Evolutionary conservation across 257 asterid species (phyloP).

Genomic region (Fraxinus quadrangulata): DNA sequence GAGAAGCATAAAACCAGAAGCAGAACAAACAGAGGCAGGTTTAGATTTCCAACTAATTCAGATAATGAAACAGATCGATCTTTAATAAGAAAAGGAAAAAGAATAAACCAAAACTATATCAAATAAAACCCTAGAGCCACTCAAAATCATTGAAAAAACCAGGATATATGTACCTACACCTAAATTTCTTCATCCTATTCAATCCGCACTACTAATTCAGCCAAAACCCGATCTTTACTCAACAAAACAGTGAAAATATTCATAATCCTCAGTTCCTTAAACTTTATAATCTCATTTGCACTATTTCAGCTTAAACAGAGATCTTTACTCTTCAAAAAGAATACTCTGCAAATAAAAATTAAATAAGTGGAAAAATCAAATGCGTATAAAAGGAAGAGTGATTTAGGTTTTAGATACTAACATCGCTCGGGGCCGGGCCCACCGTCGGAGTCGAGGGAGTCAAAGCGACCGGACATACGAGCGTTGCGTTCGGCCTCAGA

Average conservation of each 20-base stretch:
- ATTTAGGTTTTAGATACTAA: constrained; percentile 37
- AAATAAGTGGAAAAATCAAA: neutral
- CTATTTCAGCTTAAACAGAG: neutral
- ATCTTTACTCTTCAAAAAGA: neutral
- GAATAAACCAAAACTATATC: neutral
- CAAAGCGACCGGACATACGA: constrained; percentile 86
- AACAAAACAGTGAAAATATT: neutral
- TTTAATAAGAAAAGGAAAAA: neutral
- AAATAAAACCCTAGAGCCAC: neutral
- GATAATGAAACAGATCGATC: neutral
- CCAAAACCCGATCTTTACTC: neutral
- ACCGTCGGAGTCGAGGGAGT: constrained; percentile 72
- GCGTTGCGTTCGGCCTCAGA: constrained; percentile 85
- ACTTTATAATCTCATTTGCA: neutral
- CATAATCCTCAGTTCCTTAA: neutral
- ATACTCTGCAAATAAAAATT: neutral
- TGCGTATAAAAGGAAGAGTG: neutral
- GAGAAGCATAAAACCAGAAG: neutral
- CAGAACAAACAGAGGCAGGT: neutral
- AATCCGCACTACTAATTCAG: neutral
- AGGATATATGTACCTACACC: neutral
- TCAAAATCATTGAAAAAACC: neutral
- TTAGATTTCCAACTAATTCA: neutral
- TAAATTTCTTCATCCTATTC: neutral
- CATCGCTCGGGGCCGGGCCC: constrained; percentile 99